Percentiles rank a stretch among this genome's conserved stretches.
phyloP scores from a whole-genome alignment of 106 monocot genomes.

The Phalaenopsis equestris region DNA sequence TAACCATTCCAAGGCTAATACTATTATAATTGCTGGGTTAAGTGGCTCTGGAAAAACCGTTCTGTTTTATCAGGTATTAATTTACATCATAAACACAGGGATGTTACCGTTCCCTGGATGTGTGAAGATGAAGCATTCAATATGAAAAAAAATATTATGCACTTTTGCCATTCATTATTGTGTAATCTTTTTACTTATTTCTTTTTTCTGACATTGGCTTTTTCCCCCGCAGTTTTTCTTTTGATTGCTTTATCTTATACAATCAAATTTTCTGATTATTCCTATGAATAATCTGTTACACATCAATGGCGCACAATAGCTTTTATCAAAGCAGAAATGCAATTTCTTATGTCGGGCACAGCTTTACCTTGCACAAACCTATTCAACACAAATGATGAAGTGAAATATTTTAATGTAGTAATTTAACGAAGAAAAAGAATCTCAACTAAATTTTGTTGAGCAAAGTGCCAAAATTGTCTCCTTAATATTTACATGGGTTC shows the following conservation, averaged over 20 bases:
- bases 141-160: background rate
- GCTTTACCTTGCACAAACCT: background rate
- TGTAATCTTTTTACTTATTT: background rate
- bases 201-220: background rate
- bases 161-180: background rate
- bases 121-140: background rate
- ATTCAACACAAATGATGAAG: background rate
- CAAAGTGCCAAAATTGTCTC: no score
- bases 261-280: background rate
- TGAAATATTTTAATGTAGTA: background rate
- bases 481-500: no score
- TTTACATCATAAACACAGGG: background rate
- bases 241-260: background rate
- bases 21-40: conserved; percentile 69
- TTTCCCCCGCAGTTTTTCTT: background rate
- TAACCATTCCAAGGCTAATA: conserved; percentile 52
- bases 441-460: background rate
- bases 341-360: background rate
- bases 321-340: background rate
- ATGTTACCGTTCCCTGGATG: background rate
- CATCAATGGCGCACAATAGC: background rate
- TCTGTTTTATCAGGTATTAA: conserved; percentile 79
- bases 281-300: background rate
- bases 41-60: conserved; percentile 85
- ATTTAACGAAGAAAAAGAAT: background rate